Evolutionary conservation across 306 rosid species (phyloP), one percentile per base, ranked within the genome.

Genomic region (Senna tora): DNA sequence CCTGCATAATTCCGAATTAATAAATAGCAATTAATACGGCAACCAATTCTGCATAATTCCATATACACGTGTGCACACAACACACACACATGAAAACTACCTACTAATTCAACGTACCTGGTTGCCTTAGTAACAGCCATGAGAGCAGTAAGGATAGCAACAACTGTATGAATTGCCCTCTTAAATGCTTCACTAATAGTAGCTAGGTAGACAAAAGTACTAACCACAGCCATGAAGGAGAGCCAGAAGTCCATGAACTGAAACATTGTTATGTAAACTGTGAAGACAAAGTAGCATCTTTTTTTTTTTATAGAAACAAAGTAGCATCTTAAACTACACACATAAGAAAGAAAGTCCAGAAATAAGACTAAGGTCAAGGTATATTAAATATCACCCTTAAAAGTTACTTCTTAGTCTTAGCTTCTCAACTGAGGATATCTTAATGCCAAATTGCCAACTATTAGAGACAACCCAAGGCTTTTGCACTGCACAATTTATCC

Each of bases 201-300:
- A 65, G 96, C 85, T 11, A 95, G 83, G 83, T 86, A 91, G 71
- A 95, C 84, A 15, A 85, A 91, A 58, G 99, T 95, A 87, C 96
- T 91, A 75, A 89, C 84, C 73, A 91, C 90, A 22, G 99, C 99
- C 99, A 95, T 84, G 88, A 95, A 95, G 78, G 97, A 95, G 62
- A 95, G 93, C 99, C 99, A 95, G 75, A 95, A 88, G 84, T 95
- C 99, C 96, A 95, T 75, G 84, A 95, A 89, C 99, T 95, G 90
- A 84, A 86, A 86, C 71, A 71, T 67, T 55, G 67, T 77, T 51
- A 71, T 20, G 74, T 57, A 50, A 36, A 34, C 21, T 12, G 15
- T 66, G 7, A 73, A 58, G 52, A 55, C 66, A 53, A n/a, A 4
- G 51, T 65, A 45, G 74, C 42, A 74, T 62, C 43, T 61, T 61